These are phyloP conservation scores for Pouteria glomerata DNA, from an alignment of 148 eudicot species.

Conservation along the genomic window DNA sequence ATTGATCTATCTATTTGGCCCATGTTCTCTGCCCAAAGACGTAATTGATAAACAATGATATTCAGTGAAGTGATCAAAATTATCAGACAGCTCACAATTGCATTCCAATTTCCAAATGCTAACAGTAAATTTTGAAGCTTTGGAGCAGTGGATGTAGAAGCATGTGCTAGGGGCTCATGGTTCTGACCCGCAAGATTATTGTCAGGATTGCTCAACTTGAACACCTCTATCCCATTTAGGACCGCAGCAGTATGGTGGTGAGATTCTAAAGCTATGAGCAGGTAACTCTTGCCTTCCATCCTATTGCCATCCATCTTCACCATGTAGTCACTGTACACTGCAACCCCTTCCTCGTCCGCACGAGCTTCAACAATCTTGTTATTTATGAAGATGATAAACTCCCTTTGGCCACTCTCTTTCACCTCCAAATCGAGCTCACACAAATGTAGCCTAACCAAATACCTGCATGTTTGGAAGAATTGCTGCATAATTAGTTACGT, in stretches of 20 bases:
- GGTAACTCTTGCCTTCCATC: slow-evolving; percentile 9
- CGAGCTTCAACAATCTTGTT: slow-evolving; percentile 13
- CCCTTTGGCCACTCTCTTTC: background rate
- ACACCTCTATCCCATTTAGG: slow-evolving; percentile 38
- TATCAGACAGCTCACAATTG: slow-evolving; percentile 10
- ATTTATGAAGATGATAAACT: slow-evolving; percentile 24
- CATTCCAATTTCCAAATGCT: slow-evolving; percentile 3
- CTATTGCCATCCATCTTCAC: slow-evolving; percentile 13
- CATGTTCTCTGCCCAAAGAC: background rate
- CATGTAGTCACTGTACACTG: slow-evolving; percentile 27
- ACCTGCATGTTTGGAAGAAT: too few relatives aligned
- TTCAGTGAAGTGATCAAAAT: slow-evolving; percentile 6
- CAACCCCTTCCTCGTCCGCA: slow-evolving; percentile 10
- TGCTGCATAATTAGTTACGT: too few relatives aligned
- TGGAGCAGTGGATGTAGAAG: background rate
- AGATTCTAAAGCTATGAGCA: slow-evolving; percentile 18
- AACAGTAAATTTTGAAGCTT: background rate
- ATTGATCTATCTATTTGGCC: background rate
- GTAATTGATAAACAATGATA: slow-evolving; percentile 17
- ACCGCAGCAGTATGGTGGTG: slow-evolving; percentile 9
- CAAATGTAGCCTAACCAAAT: slow-evolving; percentile 39
- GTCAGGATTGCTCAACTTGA: slow-evolving; percentile 35
- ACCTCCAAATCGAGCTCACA: slow-evolving; percentile 20
- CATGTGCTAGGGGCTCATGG: background rate
- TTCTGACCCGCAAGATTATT: slow-evolving; percentile 36